These are phyloP conservation scores for Trichophyton equinum DNA, from an alignment of 2,329 filamentous ascomycete species.

Conservation along the genomic window DNA sequence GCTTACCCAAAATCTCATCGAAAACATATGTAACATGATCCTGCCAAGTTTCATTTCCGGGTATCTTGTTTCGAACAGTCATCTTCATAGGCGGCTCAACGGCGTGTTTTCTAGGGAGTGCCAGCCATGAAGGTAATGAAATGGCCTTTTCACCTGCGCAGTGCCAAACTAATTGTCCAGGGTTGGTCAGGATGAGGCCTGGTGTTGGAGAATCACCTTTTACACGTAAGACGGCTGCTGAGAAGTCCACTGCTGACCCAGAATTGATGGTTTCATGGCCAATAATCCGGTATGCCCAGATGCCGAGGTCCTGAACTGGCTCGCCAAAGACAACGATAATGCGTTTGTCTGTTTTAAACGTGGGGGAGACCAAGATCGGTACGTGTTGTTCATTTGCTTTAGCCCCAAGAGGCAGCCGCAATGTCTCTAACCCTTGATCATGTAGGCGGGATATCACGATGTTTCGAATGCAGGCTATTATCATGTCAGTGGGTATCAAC, in stretches of 20 bases:
- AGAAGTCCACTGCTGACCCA: conserved; percentile 58
- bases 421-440: conserved; percentile 45
- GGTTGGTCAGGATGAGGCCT: conserved; percentile 63
- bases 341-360: conserved; percentile 46
- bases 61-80: conserved; percentile 47
- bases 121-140: conserved; percentile 44
- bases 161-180: conserved; percentile 66
- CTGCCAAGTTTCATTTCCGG: conserved; percentile 43
- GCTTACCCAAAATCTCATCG: conserved; percentile 43
- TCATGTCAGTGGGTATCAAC: not conserved
- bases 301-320: conserved; percentile 55
- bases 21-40: conserved; percentile 60
- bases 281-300: conserved; percentile 58
- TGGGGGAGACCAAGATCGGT: conserved; percentile 52
- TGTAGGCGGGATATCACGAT: conserved; percentile 52
- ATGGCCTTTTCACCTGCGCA: conserved; percentile 50
- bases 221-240: conserved; percentile 31
- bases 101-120: conserved; percentile 49
- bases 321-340: conserved; percentile 67
- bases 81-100: conserved; percentile 46
- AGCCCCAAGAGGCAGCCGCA: conserved; percentile 49
- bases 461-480: conserved; percentile 47
- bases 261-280: conserved; percentile 52
- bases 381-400: conserved; percentile 44
- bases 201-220: conserved; percentile 20